Base-by-base conservation (phyloP, 176 grass and related monocot species). In the Musa beccarii region DNA sequence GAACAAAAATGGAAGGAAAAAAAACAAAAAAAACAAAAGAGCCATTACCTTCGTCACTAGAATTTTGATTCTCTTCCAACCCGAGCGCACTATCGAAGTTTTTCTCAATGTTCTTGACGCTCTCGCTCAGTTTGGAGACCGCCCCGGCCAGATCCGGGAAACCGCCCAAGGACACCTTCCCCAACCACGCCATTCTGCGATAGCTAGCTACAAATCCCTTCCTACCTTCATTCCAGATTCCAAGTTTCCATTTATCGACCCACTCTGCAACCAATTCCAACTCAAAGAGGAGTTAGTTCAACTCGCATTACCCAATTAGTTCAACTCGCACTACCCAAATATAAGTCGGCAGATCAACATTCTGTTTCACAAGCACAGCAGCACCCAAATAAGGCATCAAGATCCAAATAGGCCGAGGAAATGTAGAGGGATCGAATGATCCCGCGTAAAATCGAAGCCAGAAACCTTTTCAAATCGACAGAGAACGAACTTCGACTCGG, bases 21-120 rank as follows among this genome's bases (percentile, higher is more conserved):
- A 15, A 70, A n/a, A n/a, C n/a, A n/a, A 70, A 70, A 16, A 70
- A 70, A 16, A 14, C 20, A 68, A 15, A 68, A 56, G 28, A 53
- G 17, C 1, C 11, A 68, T 16, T 92, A 99, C 96, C 91, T 84
- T 92, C 83, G 3, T 91, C 83, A 8, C 4, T 14, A 79, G 82
- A 81, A 52, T 87, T 86, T 52, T 81, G 80, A 76, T 99, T 99
- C 55, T 95, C 95, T 78, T 99, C 96, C 21, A 95, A 86, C 53
- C 96, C 96, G 15, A 99, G 96, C 43, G 88, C 96, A 63, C 81
- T 99, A 53, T 95, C 96, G 50, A 99, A 99, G 53, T 99, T 99
- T 83, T 99, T 99, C 81, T 99, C 96, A 20, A 99, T 99, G 83
- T 99, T 99, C 89, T 95, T 99, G 34, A 99, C 96, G 76, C 96